phyloP scores from a whole-genome alignment of 2,329 filamentous ascomycete species.

The Cordyceps javanica region DNA sequence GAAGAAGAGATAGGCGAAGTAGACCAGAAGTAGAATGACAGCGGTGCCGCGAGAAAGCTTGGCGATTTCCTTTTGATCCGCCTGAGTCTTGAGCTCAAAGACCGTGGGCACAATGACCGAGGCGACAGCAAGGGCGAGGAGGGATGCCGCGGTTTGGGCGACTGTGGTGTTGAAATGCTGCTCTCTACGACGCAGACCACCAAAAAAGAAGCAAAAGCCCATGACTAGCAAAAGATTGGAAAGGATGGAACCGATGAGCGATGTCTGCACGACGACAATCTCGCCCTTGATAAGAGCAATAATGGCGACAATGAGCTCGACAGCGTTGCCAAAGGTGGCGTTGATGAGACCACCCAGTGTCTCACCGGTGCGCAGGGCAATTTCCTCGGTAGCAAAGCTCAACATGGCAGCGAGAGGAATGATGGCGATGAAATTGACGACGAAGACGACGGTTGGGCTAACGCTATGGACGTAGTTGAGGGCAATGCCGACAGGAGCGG shows the following conservation, averaged over 20 bases:
- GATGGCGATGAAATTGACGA: conserved; percentile 91
- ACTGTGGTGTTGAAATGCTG: conserved; percentile 92
- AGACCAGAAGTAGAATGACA: conserved; percentile 77
- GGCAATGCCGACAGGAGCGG: conserved; percentile 74
- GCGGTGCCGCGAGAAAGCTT: conserved; percentile 65
- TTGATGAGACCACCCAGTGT: conserved; percentile 85
- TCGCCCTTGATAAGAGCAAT: conserved; percentile 71
- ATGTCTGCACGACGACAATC: conserved; percentile 84
- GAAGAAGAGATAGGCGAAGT: conserved; percentile 79
- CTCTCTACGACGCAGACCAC: conserved; percentile 69
- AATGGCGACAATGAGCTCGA: conserved; percentile 83
- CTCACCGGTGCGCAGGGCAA: conserved; percentile 75
- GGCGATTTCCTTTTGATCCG: conserved; percentile 44
- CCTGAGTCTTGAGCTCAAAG: conserved; percentile 53
- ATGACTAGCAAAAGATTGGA: conserved; percentile 85
- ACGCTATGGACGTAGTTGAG: conserved; percentile 55
- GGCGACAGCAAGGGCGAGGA: conserved; percentile 72
- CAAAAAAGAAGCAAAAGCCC: conserved; percentile 90
- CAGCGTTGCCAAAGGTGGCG: conserved; percentile 87
- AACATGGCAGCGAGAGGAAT: conserved; percentile 83
- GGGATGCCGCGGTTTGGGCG: conserved; percentile 78
- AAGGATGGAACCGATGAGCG: conserved; percentile 83
- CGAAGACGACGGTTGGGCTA: conserved; percentile 62
- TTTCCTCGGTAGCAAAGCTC: conserved; percentile 84
- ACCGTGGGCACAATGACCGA: conserved; percentile 86